phyloP scores from a whole-genome alignment of 78 protist genomes.

The Chrysochromulina tobinii region DNA sequence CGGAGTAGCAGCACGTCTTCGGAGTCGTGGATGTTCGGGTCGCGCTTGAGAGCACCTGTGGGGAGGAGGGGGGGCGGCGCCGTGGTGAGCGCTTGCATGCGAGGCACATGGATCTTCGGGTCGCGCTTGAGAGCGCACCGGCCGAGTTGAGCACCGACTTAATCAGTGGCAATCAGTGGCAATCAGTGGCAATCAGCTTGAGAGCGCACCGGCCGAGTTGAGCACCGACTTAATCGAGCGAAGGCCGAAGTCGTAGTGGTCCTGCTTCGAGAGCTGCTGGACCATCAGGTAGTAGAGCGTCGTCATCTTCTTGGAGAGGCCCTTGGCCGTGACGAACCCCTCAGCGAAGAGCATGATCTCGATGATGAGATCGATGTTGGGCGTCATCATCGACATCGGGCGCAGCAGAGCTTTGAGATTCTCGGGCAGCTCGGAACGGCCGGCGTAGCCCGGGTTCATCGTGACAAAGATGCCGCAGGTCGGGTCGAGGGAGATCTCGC shows the following conservation, averaged over 20 bases:
- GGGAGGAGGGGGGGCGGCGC: slow-evolving; percentile 75
- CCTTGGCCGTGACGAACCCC: slow-evolving; percentile 75
- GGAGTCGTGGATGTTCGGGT: not conserved
- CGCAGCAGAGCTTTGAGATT: slow-evolving; percentile 82
- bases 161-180: too few species aligned
- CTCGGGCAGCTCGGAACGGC: slow-evolving; percentile 88
- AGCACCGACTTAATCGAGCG: slow-evolving; percentile 80
- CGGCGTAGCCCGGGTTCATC: slow-evolving; percentile 91
- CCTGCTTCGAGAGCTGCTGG: slow-evolving; percentile 81
- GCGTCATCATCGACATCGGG: slow-evolving; percentile 85
- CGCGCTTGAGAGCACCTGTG: slow-evolving; percentile 41
- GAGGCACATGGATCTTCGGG: slow-evolving; percentile 62
- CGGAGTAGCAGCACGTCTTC: slow-evolving; percentile 70
- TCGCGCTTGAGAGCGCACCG: slow-evolving; percentile 57
- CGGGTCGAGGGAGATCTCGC: slow-evolving; percentile 59
- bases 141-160: slow-evolving; percentile 75
- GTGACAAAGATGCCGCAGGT: slow-evolving; percentile 83
- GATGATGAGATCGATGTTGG: slow-evolving; percentile 81
- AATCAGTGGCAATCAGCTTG: slow-evolving; percentile 50
- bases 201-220: slow-evolving; percentile 72
- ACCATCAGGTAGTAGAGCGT: slow-evolving; percentile 72
- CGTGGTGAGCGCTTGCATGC: slow-evolving; percentile 68
- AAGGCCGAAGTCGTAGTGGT: slow-evolving; percentile 74
- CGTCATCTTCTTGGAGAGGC: slow-evolving; percentile 69
- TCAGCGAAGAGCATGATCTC: slow-evolving; percentile 79